Percentiles rank a stretch among this genome's conserved stretches.
phyloP scores from a whole-genome alignment of 2,329 filamentous ascomycete species.

The Dothiorella sarmentorum region DNA sequence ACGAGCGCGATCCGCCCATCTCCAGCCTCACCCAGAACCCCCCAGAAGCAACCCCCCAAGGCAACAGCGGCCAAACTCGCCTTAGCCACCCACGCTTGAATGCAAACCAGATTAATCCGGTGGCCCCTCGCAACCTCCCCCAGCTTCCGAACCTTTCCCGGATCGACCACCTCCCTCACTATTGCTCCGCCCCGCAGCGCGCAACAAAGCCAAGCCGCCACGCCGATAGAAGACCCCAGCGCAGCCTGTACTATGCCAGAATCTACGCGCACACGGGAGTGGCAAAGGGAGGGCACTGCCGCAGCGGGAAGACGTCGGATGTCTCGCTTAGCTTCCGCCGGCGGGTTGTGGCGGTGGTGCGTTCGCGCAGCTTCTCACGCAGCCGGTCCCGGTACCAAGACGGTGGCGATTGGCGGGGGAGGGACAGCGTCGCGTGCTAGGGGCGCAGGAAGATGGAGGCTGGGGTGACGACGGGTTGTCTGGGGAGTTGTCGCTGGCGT shows the following conservation, averaged over 20 bases:
- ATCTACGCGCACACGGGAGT: slow-evolving; percentile 41
- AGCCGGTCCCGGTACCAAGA: slow-evolving; percentile 42
- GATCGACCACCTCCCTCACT: slow-evolving; percentile 47
- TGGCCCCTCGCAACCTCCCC: slow-evolving; percentile 40
- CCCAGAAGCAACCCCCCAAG: slow-evolving; percentile 9
- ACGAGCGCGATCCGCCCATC: too few relatives aligned
- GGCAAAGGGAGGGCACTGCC: slow-evolving; percentile 25
- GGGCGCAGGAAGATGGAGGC: neutral
- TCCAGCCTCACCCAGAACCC: too few relatives aligned
- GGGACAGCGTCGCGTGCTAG: slow-evolving; percentile 29
- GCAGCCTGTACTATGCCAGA: slow-evolving; percentile 43
- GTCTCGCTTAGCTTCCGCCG: slow-evolving; percentile 43
- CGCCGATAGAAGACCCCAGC: slow-evolving; percentile 44
- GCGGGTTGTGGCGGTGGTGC: slow-evolving; percentile 28
- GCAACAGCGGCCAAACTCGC: slow-evolving; percentile 38
- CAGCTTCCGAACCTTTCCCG: slow-evolving; percentile 36
- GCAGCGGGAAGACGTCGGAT: slow-evolving; percentile 41
- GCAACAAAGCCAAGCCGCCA: slow-evolving; percentile 33
- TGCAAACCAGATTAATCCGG: slow-evolving; percentile 30
- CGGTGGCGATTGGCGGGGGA: slow-evolving; percentile 32
- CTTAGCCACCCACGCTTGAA: slow-evolving; percentile 35
- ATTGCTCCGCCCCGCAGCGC: slow-evolving; percentile 21
- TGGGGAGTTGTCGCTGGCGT: too few relatives aligned
- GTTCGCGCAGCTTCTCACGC: slow-evolving; percentile 40
- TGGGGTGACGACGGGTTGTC: too few relatives aligned